Base-by-base conservation (phyloP, 257 asterid genomes). In the Phtheirospermum japonicum region DNA sequence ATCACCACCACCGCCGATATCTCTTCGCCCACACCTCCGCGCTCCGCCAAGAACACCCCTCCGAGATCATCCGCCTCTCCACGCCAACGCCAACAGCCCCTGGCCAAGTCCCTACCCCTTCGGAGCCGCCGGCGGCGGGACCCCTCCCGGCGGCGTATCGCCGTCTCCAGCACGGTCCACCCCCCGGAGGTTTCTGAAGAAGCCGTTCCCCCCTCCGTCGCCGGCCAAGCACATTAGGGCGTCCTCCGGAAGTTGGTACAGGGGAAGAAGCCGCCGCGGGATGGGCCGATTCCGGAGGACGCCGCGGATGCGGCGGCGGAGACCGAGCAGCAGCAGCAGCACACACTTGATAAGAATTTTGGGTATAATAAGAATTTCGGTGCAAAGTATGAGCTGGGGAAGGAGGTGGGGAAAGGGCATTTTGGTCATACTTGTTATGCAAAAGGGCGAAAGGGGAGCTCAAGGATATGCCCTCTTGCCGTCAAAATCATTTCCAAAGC, bases 161-260 rank as follows among this genome's bases (percentile, higher is more conserved):
- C 95, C 95, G 0, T 89, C 97, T 7, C 95, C 97, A 2, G 86
- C 94, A 0, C 76, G 94, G 95, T 90, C 97, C 0, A 87, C 97
- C 26, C 97, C 97, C 3, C 73, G 79, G 79, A 79, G 85, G 49
- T 90, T 90, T 63, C 85, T 90, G 46, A 87, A 82, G 71, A 78
- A 83, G 2, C 95, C 96, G 3, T 90, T 90, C 51, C 97, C 96
- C 2, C 96, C 97, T 6, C 97, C 97, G 0, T 90, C 97, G 0
- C 97, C 97, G 43, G 97, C 97, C 19, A 90, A 87, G 88, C 97
- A 90, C 64, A 90, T 90, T 58, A 84, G 89, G 79, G 96, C 96
- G n/a, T 90, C 96, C 82, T 90, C 7, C 76, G 95, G 69, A 79
- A 86, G 71, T 76, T 87, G 61, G 87, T 95, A 32, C 81, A 64